Percentiles rank a stretch among this genome's conserved stretches.
Conservation (phyloP, 805 yeast genomes). For the Spathaspora sp. region DNA sequence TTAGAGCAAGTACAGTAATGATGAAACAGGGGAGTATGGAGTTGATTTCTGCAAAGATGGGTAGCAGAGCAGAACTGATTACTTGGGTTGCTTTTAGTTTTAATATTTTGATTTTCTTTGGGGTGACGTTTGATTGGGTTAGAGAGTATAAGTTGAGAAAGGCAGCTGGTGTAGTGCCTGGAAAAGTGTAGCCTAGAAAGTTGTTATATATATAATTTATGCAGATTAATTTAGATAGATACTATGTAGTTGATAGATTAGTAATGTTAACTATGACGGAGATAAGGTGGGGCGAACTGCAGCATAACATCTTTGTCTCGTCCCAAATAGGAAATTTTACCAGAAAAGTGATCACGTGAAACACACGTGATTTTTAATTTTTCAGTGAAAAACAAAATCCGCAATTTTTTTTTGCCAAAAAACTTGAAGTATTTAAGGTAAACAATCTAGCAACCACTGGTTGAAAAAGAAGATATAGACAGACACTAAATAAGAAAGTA, state of each 20-base stretch:
- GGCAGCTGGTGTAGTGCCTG: neutral
- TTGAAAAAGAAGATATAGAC: neutral
- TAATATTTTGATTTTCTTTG: slow-evolving; percentile 35
- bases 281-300: too few relatives aligned
- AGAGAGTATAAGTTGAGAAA: neutral
- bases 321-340: neutral
- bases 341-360: slow-evolving; percentile 9
- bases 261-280: too few relatives aligned
- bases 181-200: neutral
- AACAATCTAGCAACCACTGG: neutral
- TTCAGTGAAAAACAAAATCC: slow-evolving; percentile 15
- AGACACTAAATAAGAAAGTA: neutral
- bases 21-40: slow-evolving; percentile 50
- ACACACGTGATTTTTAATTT: slow-evolving; percentile 7
- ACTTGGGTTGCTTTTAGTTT: slow-evolving; percentile 61
- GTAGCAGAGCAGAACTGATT: slow-evolving; percentile 53
- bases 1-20: slow-evolving; percentile 39
- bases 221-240: neutral
- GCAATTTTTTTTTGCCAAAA: slow-evolving; percentile 13
- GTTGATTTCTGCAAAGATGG: slow-evolving; percentile 40
- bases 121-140: slow-evolving; percentile 24
- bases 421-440: neutral
- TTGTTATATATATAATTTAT: too few relatives aligned
- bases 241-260: neutral
- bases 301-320: neutral